A percentile compares a stretch with the other conserved stretches of the same genome.
Evolutionary conservation across 805 yeast species (phyloP).

Genomic region (Spathaspora hagerdaliae): DNA sequence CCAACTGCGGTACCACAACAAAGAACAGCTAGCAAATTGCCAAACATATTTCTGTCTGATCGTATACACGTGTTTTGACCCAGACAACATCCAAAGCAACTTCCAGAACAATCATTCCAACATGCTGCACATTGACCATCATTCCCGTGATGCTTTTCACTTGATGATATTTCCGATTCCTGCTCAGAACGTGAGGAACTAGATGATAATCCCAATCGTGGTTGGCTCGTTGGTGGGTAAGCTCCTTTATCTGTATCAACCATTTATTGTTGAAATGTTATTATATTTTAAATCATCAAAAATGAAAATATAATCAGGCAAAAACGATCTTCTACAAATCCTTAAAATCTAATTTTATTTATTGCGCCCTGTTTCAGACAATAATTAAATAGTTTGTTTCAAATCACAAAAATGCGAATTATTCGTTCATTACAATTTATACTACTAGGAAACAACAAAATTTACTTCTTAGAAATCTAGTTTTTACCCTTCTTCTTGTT

Average conservation of each 20-base stretch:
- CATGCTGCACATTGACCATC: conserved; percentile 3
- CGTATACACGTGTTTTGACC: conserved; percentile 1
- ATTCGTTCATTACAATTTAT: no score
- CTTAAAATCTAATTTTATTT: no score
- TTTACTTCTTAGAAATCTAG: neutral
- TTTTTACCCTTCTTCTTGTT: conserved; percentile 45
- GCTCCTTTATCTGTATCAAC: neutral
- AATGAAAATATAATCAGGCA: no score
- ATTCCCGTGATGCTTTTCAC: conserved; percentile 1
- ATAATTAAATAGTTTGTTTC: no score
- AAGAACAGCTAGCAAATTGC: conserved; percentile 3
- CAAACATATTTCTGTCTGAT: conserved; percentile 3
- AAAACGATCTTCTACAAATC: no score
- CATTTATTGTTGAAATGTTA: neutral
- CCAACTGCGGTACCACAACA: conserved; percentile 5
- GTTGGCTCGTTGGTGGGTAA: neutral
- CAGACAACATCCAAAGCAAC: conserved; percentile 5
- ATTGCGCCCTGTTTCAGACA: no score
- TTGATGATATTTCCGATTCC: neutral
- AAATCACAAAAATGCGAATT: no score
- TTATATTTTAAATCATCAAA: no score
- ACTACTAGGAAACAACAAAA: neutral
- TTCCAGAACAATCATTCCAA: conserved; percentile 5
- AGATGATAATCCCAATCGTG: neutral
- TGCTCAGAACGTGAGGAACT: neutral